phyloP scores from a whole-genome alignment of 2,329 filamentous ascomycete species.

The Incumbomyces delicatus region DNA sequence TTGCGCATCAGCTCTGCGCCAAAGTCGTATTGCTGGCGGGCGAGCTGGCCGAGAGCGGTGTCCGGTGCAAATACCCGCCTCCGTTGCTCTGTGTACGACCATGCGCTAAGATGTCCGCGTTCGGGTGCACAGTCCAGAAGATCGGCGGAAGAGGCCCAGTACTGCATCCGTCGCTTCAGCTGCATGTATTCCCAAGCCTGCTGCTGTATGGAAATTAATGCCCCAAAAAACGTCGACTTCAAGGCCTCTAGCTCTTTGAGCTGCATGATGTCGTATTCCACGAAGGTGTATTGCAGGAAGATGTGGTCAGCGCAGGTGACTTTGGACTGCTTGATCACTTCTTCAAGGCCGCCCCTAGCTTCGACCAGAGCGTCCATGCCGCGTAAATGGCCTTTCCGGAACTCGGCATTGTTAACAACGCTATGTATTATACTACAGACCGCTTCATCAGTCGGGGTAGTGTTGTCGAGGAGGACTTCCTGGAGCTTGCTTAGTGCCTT shows the following conservation, averaged over 20 bases:
- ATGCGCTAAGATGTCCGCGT: not conserved
- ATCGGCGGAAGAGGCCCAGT: conserved; percentile 1
- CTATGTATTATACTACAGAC: not conserved
- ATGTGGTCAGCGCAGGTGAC: conserved; percentile 1
- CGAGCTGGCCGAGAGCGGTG: not conserved
- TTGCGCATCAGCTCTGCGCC: not conserved
- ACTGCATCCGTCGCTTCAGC: not conserved
- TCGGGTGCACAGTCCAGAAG: not conserved
- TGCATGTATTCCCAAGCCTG: not conserved
- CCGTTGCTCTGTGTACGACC: not conserved
- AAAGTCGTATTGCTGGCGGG: not conserved
- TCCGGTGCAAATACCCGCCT: not conserved
- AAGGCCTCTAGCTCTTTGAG: conserved; percentile 1
- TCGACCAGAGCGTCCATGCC: conserved; percentile 1
- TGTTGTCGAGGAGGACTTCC: not conserved
- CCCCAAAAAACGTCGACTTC: not conserved
- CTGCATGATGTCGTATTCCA: not conserved
- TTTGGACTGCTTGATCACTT: not conserved
- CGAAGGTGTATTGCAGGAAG: conserved; percentile 1
- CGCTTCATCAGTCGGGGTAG: conserved; percentile 1
- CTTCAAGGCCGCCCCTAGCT: not conserved
- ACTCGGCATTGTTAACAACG: not conserved
- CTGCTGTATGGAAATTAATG: not conserved
- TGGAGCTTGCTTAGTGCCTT: not conserved
- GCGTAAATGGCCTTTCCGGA: not conserved